Evolutionary conservation across 768 basidiomycete genomes (phyloP).

Genomic region (Russula olivacea): DNA sequence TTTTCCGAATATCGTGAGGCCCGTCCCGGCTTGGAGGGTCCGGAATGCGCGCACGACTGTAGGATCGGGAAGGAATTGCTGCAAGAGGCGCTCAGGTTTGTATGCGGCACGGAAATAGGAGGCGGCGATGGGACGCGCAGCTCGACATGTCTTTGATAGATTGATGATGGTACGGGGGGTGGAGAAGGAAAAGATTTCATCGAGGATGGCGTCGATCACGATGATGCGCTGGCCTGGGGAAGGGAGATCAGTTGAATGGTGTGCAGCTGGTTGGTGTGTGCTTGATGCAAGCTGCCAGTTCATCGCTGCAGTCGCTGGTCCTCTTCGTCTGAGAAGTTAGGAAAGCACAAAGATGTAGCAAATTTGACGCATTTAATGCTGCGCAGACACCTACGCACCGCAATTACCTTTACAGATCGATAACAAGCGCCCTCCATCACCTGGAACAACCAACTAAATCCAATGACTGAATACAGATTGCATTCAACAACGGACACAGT

Average conservation of each 20-base stretch:
- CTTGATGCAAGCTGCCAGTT: neutral
- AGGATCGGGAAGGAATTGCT: constrained; percentile 2
- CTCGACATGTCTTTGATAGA: constrained; percentile 16
- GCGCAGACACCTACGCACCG: neutral
- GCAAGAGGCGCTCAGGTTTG: constrained; percentile 13
- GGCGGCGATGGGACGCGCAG: constrained; percentile 12
- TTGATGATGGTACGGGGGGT: constrained; percentile 37
- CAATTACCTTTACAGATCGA: neutral
- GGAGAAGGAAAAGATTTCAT: constrained; percentile 52
- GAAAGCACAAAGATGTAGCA: neutral
- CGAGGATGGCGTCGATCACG: constrained; percentile 38
- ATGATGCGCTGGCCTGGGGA: constrained; percentile 71
- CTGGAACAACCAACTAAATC: neutral
- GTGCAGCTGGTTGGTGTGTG: no score
- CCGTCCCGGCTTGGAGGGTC: constrained; percentile 12
- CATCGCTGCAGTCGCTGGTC: neutral
- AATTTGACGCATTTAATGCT: neutral
- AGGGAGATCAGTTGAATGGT: neutral
- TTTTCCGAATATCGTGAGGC: neutral
- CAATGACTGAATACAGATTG: neutral
- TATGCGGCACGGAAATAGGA: constrained; percentile 22
- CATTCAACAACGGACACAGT: neutral
- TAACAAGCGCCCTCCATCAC: neutral
- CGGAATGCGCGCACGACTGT: constrained; percentile 2
- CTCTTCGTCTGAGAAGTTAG: neutral